Conservation (phyloP, 148 eudicot species). For the Vaccinium vitisidaea region DNA sequence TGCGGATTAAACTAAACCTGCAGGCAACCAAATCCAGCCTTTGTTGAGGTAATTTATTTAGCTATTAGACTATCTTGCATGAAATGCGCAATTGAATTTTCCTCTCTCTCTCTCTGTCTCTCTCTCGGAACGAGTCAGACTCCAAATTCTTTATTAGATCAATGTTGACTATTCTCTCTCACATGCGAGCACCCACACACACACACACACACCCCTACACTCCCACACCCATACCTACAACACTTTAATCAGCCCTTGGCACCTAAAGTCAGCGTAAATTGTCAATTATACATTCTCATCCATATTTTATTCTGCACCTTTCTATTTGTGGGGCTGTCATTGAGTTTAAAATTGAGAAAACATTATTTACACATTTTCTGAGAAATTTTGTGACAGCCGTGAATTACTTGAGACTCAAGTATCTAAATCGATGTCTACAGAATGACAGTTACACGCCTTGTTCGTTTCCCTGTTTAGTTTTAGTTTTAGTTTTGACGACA, state of each 20-base stretch:
- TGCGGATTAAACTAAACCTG: neutral
- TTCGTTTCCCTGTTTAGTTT: no score
- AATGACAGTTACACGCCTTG: neutral
- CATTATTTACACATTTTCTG: neutral
- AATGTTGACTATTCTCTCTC: neutral
- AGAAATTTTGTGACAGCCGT: neutral
- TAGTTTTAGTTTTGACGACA: no score
- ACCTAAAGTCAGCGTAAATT: neutral
- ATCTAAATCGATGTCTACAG: neutral
- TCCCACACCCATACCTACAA: neutral
- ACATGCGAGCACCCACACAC: neutral
- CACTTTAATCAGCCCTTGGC: constrained; percentile 6
- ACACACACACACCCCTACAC: neutral
- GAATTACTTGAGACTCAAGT: neutral
- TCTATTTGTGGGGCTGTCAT: neutral
- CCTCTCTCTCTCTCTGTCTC: neutral
- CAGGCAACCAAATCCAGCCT: neutral
- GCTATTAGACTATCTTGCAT: neutral
- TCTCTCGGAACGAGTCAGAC: neutral
- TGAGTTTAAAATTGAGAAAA: neutral
- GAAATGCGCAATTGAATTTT: neutral
- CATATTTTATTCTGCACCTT: neutral
- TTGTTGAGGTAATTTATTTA: neutral
- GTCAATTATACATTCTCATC: neutral
- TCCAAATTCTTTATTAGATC: neutral